Conservation (phyloP, 805 yeast species). For the Citeromyces nyonsensis region DNA sequence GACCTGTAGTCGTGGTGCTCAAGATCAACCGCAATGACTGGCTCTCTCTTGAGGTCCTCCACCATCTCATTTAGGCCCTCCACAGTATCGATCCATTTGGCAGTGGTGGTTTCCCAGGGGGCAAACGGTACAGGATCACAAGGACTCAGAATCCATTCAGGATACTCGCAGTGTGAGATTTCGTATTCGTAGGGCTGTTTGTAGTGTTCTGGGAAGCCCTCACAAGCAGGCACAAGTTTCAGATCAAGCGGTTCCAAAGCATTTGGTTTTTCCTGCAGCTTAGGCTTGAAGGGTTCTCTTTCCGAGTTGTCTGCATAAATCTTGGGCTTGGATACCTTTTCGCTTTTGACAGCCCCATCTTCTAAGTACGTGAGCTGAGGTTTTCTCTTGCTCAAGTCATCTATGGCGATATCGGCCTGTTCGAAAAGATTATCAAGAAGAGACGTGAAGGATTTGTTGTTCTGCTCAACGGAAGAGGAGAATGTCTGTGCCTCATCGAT, state of each 20-base stretch:
- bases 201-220: slow-evolving; percentile 40
- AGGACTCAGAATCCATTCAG: slow-evolving; percentile 28
- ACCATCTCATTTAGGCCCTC: slow-evolving; percentile 40
- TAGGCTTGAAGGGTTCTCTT: slow-evolving; percentile 62
- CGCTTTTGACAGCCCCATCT: slow-evolving; percentile 14
- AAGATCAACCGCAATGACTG: slow-evolving; percentile 80
- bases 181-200: slow-evolving; percentile 74
- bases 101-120: slow-evolving; percentile 51
- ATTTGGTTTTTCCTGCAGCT: slow-evolving; percentile 58
- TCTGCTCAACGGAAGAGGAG: slow-evolving; percentile 12
- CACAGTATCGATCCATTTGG: slow-evolving; percentile 58
- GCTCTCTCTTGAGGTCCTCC: slow-evolving; percentile 25
- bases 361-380: slow-evolving; percentile 30
- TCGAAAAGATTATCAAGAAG: slow-evolving; percentile 62
- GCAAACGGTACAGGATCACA: slow-evolving; percentile 24
- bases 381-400: slow-evolving; percentile 17
- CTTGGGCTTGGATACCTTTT: slow-evolving; percentile 54
- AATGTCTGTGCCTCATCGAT: slow-evolving; percentile 10
- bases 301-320: slow-evolving; percentile 51
- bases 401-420: slow-evolving; percentile 57
- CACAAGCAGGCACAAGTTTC: slow-evolving; percentile 17
- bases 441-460: slow-evolving; percentile 37
- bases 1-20: slow-evolving; percentile 93
- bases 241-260: slow-evolving; percentile 42
- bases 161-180: slow-evolving; percentile 57